Evolutionary conservation across 192 early-diverging fungal genomes (phyloP).

Genomic region (Lunasporangiospora selenospora): DNA sequence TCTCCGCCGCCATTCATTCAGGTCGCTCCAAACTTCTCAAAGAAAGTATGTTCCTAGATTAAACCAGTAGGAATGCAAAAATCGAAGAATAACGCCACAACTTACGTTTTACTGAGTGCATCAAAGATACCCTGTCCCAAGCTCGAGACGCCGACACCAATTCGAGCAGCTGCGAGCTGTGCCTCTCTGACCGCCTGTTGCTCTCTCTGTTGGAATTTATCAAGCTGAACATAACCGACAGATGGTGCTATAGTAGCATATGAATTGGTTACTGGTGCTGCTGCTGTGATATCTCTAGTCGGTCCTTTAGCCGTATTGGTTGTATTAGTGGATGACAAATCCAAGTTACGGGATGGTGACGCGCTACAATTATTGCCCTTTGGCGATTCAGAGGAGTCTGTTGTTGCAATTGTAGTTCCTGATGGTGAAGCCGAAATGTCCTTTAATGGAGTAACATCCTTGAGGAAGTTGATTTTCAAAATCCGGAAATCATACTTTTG

Average conservation of each 20-base stretch:
- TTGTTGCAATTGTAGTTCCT: conserved; percentile 2
- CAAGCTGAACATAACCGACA: conserved; percentile 57
- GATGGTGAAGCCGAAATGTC: not conserved
- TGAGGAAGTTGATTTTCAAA: conserved; percentile 65
- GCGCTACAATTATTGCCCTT: conserved; percentile 6
- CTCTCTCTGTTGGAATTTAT: conserved; percentile 60
- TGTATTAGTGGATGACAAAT: not conserved
- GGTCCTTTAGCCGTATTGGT: not conserved
- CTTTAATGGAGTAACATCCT: conserved; percentile 56
- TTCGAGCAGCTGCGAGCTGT: conserved; percentile 56
- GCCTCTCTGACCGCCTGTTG: conserved; percentile 55
- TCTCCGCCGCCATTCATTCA: not conserved
- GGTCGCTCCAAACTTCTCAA: not conserved
- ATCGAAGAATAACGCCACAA: not conserved
- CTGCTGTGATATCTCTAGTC: conserved; percentile 3
- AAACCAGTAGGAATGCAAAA: not conserved
- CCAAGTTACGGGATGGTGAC: not conserved
- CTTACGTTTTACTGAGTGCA: conserved; percentile 79
- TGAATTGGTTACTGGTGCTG: conserved; percentile 8
- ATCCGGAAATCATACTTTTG: conserved; percentile 61
- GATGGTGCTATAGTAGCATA: conserved; percentile 49
- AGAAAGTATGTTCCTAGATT: not conserved
- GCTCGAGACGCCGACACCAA: conserved; percentile 82
- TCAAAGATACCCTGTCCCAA: conserved; percentile 82
- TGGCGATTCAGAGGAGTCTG: not conserved